phyloP scores from a whole-genome alignment of 1,284 basidiomycete genomes.

The Tylopilus microsporus region DNA sequence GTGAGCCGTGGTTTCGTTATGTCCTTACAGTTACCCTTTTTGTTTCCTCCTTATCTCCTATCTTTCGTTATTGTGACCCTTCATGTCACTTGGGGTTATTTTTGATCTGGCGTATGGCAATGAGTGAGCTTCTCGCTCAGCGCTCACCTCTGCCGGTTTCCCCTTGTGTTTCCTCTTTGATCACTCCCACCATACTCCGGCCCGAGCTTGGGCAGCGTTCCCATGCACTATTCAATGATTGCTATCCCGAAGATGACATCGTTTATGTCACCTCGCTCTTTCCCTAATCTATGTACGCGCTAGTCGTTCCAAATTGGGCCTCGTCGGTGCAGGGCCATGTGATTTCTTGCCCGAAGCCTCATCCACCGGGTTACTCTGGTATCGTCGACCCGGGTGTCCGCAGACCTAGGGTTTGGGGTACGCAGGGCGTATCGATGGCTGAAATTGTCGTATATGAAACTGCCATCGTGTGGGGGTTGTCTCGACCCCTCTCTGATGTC shows the following conservation, averaged over 20 bases:
- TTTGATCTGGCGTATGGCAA: background rate
- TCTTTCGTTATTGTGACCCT: background rate
- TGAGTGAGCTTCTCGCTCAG: background rate
- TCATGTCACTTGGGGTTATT: background rate
- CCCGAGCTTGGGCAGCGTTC: background rate
- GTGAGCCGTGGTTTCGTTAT: constrained; percentile 20
- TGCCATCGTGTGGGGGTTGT: background rate
- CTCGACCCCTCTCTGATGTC: background rate
- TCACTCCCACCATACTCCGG: background rate
- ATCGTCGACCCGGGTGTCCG: background rate
- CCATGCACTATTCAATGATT: background rate
- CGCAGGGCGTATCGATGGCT: background rate
- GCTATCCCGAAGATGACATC: background rate
- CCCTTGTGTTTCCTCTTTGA: constrained; percentile 5
- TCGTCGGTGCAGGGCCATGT: background rate
- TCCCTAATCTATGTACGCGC: background rate
- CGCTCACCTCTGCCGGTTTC: background rate
- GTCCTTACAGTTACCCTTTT: background rate
- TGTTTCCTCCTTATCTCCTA: background rate
- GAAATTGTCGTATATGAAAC: background rate
- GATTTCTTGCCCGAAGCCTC: background rate
- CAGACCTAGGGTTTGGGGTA: background rate
- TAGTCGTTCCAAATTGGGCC: background rate
- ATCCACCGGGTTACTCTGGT: background rate
- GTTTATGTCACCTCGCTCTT: background rate